Evolutionary conservation across 2,329 filamentous ascomycete genomes (phyloP).

Genomic region (Mariannaea sp.): DNA sequence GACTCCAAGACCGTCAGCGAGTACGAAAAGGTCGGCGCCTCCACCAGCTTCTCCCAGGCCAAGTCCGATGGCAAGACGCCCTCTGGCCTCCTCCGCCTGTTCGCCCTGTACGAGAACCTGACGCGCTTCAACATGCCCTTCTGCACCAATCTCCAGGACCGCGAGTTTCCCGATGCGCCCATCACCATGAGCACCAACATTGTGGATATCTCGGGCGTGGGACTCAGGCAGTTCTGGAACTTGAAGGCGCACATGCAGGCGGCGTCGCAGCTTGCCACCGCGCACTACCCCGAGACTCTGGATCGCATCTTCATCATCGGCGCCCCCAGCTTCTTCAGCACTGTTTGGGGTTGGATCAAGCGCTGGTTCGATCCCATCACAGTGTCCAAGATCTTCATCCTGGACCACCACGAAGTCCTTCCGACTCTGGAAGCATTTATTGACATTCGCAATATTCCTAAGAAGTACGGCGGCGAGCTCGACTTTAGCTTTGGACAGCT

Average conservation of each 20-base stretch:
- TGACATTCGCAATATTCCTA: slow-evolving; percentile 81
- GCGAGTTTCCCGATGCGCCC: slow-evolving; percentile 77
- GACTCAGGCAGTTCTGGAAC: slow-evolving; percentile 95
- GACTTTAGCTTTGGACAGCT: slow-evolving; percentile 81
- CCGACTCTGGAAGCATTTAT: slow-evolving; percentile 81
- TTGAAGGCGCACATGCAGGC: slow-evolving; percentile 93
- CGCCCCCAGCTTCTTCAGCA: slow-evolving; percentile 88
- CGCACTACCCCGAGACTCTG: slow-evolving; percentile 92
- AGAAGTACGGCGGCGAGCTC: slow-evolving; percentile 84
- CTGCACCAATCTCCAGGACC: slow-evolving; percentile 74
- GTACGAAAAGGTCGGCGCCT: slow-evolving; percentile 72
- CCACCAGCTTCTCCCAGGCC: slow-evolving; percentile 63
- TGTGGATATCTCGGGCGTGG: slow-evolving; percentile 87
- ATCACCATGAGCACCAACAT: slow-evolving; percentile 94
- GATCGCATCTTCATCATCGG: slow-evolving; percentile 75
- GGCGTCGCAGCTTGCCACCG: slow-evolving; percentile 83
- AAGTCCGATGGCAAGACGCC: slow-evolving; percentile 69
- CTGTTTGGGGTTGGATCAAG: slow-evolving; percentile 94
- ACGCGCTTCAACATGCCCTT: slow-evolving; percentile 86
- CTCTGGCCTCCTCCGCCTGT: slow-evolving; percentile 80
- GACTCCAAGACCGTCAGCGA: slow-evolving; percentile 79
- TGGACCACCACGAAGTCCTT: slow-evolving; percentile 73
- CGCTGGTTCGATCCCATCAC: slow-evolving; percentile 95
- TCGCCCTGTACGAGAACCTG: slow-evolving; percentile 92
- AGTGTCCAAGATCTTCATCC: slow-evolving; percentile 94